phyloP scores from a whole-genome alignment of 106 monocot genomes.

The Ottelia alismoides region DNA sequence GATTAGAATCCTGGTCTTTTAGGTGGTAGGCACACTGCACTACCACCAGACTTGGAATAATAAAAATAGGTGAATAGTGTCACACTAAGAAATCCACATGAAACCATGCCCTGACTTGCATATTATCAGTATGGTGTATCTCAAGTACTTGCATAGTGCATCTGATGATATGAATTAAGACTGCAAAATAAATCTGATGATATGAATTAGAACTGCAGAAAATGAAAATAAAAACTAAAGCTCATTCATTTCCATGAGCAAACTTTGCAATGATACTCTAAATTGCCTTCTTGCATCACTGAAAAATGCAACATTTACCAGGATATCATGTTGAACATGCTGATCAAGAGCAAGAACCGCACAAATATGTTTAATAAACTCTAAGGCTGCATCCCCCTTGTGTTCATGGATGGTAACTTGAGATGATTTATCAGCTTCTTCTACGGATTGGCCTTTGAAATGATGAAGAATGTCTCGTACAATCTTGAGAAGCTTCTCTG shows the following conservation, averaged over 20 bases:
- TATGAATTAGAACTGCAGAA: background rate
- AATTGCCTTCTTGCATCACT: background rate
- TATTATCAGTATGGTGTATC: background rate
- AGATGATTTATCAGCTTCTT: slow-evolving; percentile 2
- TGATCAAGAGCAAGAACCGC: slow-evolving; percentile 87
- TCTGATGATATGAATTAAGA: background rate
- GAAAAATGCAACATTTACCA: slow-evolving; percentile 23
- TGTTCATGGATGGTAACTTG: slow-evolving; percentile 11
- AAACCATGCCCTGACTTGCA: no score
- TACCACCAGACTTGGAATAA: no score
- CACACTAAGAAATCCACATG: no score
- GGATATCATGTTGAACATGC: slow-evolving; percentile 78
- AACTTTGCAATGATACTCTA: background rate
- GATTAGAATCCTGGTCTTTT: no score
- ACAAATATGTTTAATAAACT: slow-evolving; percentile 93
- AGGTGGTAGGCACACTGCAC: no score
- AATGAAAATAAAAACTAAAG: background rate
- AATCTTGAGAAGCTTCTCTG: slow-evolving; percentile 73
- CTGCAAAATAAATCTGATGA: background rate
- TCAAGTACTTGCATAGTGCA: background rate
- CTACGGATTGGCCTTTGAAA: slow-evolving; percentile 33
- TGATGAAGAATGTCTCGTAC: slow-evolving; percentile 53
- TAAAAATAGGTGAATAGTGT: no score
- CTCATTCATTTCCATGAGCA: background rate
- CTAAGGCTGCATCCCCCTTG: slow-evolving; percentile 63